Base-by-base conservation (phyloP, 805 yeast genomes). In the Yarrowia yakushimensis region DNA sequence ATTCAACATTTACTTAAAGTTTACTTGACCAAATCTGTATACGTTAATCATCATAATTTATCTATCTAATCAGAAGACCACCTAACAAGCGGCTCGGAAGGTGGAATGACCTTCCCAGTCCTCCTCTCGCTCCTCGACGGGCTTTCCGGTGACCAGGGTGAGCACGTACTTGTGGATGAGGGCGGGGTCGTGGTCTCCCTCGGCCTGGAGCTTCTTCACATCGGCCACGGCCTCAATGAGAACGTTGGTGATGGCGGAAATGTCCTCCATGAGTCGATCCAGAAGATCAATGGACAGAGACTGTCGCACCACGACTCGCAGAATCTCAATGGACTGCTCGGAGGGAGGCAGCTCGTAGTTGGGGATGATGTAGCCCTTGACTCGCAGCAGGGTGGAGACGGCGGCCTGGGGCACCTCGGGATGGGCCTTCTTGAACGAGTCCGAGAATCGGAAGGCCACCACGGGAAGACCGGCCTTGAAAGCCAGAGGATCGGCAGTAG, bases 381-480 rank as follows among this genome's bases (percentile, higher is more conserved):
- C 83, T 72, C 97, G 82, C 69, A 91, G 77, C 72, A 90, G 71
- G 13, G 85, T 78, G 0, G 96, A 86, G 27, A 91, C 73, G 64
- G 88, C 79, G 17, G 86, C 79, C 74, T 92, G 97, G 10, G 96
- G 96, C 63, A 91, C 82, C 73, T 85, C 90, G 3, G 96, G 94
- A 72, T 85, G 88, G 42, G 79, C 71, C 43, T 80, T 70, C 42
- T 75, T 71, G 72, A 91, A 82, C 37, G 78, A 77, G 59, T 83
- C 77, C 2, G 88, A 81, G 67, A 91, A 82, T 71, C 84, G 84
- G 80, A 90, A 91, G 0, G 97, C 87, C 43, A 90, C 97, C 33
- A 91, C 94, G 2, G 97, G 97, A 65, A 91, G 80, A 2, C 97
- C 97, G 1, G 88, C 85, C 69, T 82, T 80, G 76, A 77, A 90